phyloP scores from a whole-genome alignment of 2,329 filamentous ascomycete genomes.

The Aspergillus phoenicis region DNA sequence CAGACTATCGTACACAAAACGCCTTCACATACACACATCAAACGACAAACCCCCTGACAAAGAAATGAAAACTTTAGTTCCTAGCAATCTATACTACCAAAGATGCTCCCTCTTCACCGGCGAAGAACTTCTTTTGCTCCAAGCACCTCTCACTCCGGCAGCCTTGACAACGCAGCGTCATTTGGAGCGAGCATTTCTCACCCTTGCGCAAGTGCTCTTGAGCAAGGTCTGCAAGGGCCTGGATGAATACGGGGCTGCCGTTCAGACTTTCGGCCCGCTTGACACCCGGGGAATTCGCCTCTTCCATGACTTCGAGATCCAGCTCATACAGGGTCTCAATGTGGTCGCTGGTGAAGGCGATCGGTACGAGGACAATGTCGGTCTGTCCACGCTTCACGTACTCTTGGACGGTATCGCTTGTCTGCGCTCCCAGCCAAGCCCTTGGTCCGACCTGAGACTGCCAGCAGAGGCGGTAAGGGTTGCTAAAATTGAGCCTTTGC shows the following conservation, averaged over 20 bases:
- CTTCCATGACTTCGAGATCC: slow-evolving; percentile 91
- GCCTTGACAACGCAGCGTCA: slow-evolving; percentile 88
- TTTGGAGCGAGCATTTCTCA: slow-evolving; percentile 74
- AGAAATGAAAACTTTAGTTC: background rate
- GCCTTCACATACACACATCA: background rate
- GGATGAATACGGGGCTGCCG: slow-evolving; percentile 85
- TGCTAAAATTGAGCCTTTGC: slow-evolving; percentile 80
- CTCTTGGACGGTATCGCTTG: slow-evolving; percentile 79
- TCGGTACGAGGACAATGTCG: slow-evolving; percentile 87
- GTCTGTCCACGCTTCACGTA: slow-evolving; percentile 91
- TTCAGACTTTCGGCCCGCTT: slow-evolving; percentile 93
- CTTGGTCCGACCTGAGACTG: slow-evolving; percentile 96
- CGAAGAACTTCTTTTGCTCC: slow-evolving; percentile 70
- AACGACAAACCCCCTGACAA: background rate
- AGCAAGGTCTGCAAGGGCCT: slow-evolving; percentile 84
- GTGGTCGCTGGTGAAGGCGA: slow-evolving; percentile 98
- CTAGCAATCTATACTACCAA: slow-evolving; percentile 35
- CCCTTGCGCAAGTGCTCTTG: slow-evolving; percentile 74
- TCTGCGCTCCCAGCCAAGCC: slow-evolving; percentile 95
- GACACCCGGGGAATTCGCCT: slow-evolving; percentile 73
- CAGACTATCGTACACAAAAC: background rate
- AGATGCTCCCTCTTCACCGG: slow-evolving; percentile 40
- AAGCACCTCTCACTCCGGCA: slow-evolving; percentile 87
- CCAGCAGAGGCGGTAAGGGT: slow-evolving; percentile 94
- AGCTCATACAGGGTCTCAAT: slow-evolving; percentile 96